phyloP scores from a whole-genome alignment of 805 yeast genomes.

The Helenozyma rhizophorensis region DNA sequence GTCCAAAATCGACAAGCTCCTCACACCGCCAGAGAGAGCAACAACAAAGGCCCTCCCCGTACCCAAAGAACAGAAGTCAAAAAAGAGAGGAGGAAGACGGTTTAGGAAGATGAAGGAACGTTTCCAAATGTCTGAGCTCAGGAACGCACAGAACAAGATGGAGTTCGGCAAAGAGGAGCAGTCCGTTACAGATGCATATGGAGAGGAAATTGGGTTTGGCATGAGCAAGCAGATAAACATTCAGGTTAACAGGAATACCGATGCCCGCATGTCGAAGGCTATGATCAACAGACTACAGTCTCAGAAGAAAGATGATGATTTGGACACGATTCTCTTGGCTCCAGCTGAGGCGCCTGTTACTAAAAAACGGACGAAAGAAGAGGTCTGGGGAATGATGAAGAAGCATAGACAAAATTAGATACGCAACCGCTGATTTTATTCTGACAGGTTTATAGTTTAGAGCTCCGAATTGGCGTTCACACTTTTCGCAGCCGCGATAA shows the following conservation, averaged over 20 bases:
- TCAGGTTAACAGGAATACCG: conserved; percentile 42
- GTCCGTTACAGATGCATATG: conserved; percentile 56
- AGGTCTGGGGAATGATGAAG: conserved; percentile 4
- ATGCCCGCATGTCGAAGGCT: conserved; percentile 57
- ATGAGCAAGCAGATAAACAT: conserved; percentile 46
- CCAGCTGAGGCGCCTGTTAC: conserved; percentile 3
- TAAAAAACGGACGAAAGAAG: not conserved
- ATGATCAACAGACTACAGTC: conserved; percentile 47
- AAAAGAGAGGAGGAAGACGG: conserved; percentile 82
- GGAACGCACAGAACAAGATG: conserved; percentile 80
- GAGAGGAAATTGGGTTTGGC: conserved; percentile 82
- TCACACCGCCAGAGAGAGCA: conserved; percentile 69
- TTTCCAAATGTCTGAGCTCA: conserved; percentile 73
- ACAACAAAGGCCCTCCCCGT: conserved; percentile 62
- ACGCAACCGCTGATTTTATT: no score
- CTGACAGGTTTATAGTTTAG: no score
- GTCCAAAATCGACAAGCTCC: conserved; percentile 62
- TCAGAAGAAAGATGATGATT: conserved; percentile 11
- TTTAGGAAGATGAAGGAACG: conserved; percentile 77
- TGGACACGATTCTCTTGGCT: conserved; percentile 11
- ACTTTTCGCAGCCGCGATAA: no score
- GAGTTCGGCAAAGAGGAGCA: conserved; percentile 75
- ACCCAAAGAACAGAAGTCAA: conserved; percentile 72
- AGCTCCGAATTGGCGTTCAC: no score
- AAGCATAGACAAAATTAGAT: no score